Evolutionary conservation across 2,329 filamentous ascomycete genomes (phyloP).

Genomic region (Blastomyces silverae): DNA sequence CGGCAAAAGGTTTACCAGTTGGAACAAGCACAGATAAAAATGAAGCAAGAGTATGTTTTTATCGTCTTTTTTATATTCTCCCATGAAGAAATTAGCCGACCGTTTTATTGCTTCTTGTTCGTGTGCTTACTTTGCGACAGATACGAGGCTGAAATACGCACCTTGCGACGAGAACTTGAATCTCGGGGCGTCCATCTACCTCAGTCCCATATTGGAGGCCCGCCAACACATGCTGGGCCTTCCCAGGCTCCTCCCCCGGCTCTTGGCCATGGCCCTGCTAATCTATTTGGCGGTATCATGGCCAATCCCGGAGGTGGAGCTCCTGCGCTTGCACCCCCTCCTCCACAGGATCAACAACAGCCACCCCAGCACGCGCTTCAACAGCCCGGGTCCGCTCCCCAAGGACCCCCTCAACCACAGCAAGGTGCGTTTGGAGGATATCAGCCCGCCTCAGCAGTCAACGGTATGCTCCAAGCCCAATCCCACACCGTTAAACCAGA

Average conservation of each 20-base stretch:
- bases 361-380: conserved; percentile 53
- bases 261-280: conserved; percentile 79
- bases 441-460: conserved; percentile 57
- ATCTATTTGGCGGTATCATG: conserved; percentile 95
- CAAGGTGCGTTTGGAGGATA: conserved; percentile 62
- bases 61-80: background rate
- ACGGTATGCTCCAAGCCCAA: conserved; percentile 46
- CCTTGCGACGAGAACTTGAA: conserved; percentile 82
- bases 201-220: conserved; percentile 64
- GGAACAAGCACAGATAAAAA: conserved; percentile 78
- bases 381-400: conserved; percentile 52
- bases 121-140: conserved; percentile 42
- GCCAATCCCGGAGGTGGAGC: conserved; percentile 78
- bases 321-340: conserved; percentile 72
- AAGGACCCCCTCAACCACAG: conserved; percentile 61
- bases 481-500: conserved; percentile 14
- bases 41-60: conserved; percentile 77
- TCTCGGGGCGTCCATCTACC: conserved; percentile 57
- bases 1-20: conserved; percentile 88
- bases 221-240: conserved; percentile 69
- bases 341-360: conserved; percentile 60
- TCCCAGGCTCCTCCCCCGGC: conserved; percentile 77
- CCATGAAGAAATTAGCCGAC: background rate
- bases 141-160: conserved; percentile 85
- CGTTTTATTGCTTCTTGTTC: background rate